Percentiles rank a stretch among this genome's conserved stretches.
Conservation (phyloP, 148 eudicot species). For the Vaccinium corymbosum region DNA sequence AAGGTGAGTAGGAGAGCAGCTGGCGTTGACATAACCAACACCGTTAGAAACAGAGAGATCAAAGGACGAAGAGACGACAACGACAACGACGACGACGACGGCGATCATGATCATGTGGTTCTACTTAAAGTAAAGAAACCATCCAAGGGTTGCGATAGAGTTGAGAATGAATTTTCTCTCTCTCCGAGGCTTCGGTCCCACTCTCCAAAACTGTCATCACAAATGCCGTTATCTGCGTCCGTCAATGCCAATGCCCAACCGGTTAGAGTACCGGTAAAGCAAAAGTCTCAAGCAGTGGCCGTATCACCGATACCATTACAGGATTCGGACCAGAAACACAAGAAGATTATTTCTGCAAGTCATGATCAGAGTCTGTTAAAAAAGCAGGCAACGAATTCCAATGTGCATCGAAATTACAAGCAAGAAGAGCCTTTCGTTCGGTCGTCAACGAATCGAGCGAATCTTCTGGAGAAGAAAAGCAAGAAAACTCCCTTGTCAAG, state of each 20-base stretch:
- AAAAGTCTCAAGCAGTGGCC: not conserved
- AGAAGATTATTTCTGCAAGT: constrained; percentile 13
- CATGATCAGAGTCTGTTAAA: constrained; percentile 12
- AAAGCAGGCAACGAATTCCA: constrained; percentile 18
- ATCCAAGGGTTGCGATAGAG: constrained; percentile 6
- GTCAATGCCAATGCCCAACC: not conserved
- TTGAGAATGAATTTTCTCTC: too few relatives aligned
- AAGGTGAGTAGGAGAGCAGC: constrained; percentile 48
- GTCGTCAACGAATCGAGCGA: constrained; percentile 19
- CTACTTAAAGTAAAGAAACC: constrained; percentile 38
- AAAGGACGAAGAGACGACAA: constrained; percentile 28
- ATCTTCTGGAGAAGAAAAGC: constrained; percentile 34
- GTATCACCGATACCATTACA: not conserved
- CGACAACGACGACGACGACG: too few relatives aligned
- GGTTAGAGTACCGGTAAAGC: not conserved
- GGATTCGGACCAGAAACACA: constrained; percentile 4
- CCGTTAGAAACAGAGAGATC: constrained; percentile 25
- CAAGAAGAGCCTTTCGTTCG: constrained; percentile 64
- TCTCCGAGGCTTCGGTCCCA: not conserved
- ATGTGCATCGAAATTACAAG: constrained; percentile 36
- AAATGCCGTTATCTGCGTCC: not conserved
- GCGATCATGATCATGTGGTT: constrained; percentile 25
- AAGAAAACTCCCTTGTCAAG: constrained; percentile 53
- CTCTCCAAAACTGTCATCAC: constrained; percentile 18
- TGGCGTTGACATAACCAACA: constrained; percentile 72